Conservation (phyloP, 495 filamentous ascomycete species). For the Neurospora sublineolata region DNA sequence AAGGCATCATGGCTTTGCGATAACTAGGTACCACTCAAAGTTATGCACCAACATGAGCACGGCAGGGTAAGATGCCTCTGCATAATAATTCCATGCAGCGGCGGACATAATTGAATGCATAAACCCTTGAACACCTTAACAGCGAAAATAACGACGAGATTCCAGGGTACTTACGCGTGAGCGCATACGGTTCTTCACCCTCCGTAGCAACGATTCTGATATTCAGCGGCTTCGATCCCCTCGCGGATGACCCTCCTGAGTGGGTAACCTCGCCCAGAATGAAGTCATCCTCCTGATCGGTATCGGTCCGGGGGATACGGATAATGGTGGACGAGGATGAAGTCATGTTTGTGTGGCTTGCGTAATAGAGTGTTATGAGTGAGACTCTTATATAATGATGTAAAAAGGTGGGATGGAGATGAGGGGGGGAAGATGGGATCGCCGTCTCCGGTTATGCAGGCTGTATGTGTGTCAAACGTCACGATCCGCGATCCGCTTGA, state of each 20-base stretch:
- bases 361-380: background rate
- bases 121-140: background rate
- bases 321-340: constrained; percentile 26
- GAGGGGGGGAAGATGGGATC: background rate
- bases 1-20: background rate
- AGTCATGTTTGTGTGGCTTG: background rate
- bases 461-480: background rate
- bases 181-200: constrained; percentile 46
- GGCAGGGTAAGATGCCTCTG: background rate
- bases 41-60: background rate
- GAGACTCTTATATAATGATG: background rate
- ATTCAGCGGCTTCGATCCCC: constrained; percentile 33
- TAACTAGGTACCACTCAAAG: too few species aligned
- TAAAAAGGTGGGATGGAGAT: background rate
- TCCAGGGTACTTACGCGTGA: constrained; percentile 34
- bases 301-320: constrained; percentile 45
- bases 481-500: background rate
- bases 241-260: constrained; percentile 16
- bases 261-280: constrained; percentile 46
- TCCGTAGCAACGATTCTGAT: constrained; percentile 60
- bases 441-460: background rate
- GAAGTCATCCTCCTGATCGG: constrained; percentile 39
- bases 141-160: background rate
- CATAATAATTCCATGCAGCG: background rate
- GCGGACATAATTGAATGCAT: background rate